A percentile compares a stretch with the other conserved stretches of the same genome.
These are phyloP conservation scores for Leishmania braziliensis DNA, from an alignment of 208 protist species.

Conservation along the genomic window DNA sequence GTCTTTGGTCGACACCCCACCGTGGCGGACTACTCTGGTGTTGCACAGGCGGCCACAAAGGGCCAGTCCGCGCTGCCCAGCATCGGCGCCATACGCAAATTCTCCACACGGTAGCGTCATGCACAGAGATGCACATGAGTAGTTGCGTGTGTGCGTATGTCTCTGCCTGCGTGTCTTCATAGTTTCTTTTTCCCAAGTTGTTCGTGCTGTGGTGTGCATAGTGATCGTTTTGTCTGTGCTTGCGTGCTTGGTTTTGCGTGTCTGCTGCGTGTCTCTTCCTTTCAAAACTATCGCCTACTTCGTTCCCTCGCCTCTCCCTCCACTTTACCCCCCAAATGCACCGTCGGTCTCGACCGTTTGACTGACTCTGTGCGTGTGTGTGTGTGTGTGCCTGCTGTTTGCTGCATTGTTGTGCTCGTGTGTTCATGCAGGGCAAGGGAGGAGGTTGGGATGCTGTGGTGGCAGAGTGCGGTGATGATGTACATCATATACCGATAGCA, in stretches of 20 bases:
- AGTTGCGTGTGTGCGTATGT: neutral
- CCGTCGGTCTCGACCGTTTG: neutral
- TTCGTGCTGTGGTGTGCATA: neutral
- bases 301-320: neutral
- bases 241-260: neutral
- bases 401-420: neutral
- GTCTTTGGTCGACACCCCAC: slow-evolving; percentile 84
- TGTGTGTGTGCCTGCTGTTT: neutral
- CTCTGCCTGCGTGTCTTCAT: neutral
- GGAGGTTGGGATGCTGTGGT: neutral
- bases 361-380: neutral
- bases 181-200: slow-evolving; percentile 5
- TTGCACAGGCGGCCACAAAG: slow-evolving; percentile 13
- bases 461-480: neutral
- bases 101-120: slow-evolving; percentile 13
- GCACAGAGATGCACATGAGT: neutral
- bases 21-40: slow-evolving; percentile 38
- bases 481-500: neutral
- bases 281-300: slow-evolving; percentile 16
- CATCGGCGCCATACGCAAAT: slow-evolving; percentile 9
- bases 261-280: neutral
- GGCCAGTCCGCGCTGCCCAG: slow-evolving; percentile 12
- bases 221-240: neutral
- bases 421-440: neutral
- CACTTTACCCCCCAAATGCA: neutral